These are phyloP conservation scores for Capsicum pubescens DNA, from an alignment of 257 asterid genomes.

Conservation along the genomic window DNA sequence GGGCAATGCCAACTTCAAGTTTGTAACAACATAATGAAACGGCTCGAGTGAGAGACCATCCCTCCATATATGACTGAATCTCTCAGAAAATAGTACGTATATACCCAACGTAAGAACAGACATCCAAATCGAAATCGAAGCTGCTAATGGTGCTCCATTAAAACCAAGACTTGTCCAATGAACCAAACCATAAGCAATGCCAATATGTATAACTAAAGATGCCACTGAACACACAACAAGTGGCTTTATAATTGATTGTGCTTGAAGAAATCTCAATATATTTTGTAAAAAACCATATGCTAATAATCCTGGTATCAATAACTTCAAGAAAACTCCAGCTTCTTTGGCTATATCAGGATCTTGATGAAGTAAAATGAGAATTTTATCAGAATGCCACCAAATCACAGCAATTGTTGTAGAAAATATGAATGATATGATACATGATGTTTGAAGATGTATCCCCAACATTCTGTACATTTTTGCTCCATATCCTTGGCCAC, in stretches of 20 bases:
- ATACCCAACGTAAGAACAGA: slow-evolving; percentile 49
- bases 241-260: slow-evolving; percentile 63
- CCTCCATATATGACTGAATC: slow-evolving; percentile 53
- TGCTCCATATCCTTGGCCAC: slow-evolving; percentile 19
- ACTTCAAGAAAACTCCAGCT: slow-evolving; percentile 65
- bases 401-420: slow-evolving; percentile 45
- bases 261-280: slow-evolving; percentile 68
- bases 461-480: background rate
- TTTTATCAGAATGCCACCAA: slow-evolving; percentile 65
- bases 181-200: slow-evolving; percentile 57
- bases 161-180: slow-evolving; percentile 52
- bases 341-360: slow-evolving; percentile 56
- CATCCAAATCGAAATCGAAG: slow-evolving; percentile 69
- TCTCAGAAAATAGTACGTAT: slow-evolving; percentile 47
- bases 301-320: slow-evolving; percentile 68
- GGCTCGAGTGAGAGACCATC: slow-evolving; percentile 55
- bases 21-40: slow-evolving; percentile 33
- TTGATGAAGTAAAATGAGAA: slow-evolving; percentile 58
- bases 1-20: slow-evolving; percentile 65
- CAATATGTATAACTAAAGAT: slow-evolving; percentile 58
- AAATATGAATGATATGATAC: slow-evolving; percentile 55
- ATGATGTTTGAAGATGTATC: slow-evolving; percentile 30
- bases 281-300: slow-evolving; percentile 72
- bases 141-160: slow-evolving; percentile 66
- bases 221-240: slow-evolving; percentile 57